Conservation (phyloP, 768 basidiomycete species). For the Hypsizygus marmoreus region DNA sequence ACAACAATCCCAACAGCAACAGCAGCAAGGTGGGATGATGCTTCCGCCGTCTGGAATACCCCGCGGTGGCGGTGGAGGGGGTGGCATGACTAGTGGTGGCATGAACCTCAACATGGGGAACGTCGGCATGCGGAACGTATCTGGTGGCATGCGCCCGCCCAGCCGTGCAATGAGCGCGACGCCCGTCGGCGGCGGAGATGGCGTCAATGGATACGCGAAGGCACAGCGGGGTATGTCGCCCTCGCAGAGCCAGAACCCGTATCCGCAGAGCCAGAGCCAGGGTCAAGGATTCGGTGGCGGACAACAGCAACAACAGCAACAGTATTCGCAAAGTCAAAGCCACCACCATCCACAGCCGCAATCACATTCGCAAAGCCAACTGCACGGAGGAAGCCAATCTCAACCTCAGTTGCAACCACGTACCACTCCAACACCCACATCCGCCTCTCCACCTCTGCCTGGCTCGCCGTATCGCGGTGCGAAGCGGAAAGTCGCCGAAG, state of each 20-base stretch:
- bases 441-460: constrained; percentile 12
- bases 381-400: constrained; percentile 11
- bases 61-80: neutral
- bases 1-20: constrained; percentile 4
- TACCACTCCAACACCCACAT: constrained; percentile 8
- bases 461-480: constrained; percentile 32
- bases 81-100: neutral
- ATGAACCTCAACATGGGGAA: constrained; percentile 1
- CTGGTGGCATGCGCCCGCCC: constrained; percentile 12
- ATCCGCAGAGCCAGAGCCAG: constrained; percentile 5
- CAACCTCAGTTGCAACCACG: constrained; percentile 2
- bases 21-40: constrained; percentile 12
- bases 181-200: constrained; percentile 8
- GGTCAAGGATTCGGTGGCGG: neutral
- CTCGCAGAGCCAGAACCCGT: constrained; percentile 1
- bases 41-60: constrained; percentile 14
- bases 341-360: constrained; percentile 15
- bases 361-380: constrained; percentile 15
- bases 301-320: neutral
- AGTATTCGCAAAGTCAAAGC: constrained; percentile 3
- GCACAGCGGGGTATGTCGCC: constrained; percentile 11
- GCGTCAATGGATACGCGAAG: constrained; percentile 5
- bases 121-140: constrained; percentile 10
- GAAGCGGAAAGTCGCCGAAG: constrained; percentile 30
- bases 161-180: constrained; percentile 17